A percentile compares a stretch with the other conserved stretches of the same genome.
Evolutionary conservation across 306 rosid species (phyloP).

Genomic region (Fragaria ananassa): DNA sequence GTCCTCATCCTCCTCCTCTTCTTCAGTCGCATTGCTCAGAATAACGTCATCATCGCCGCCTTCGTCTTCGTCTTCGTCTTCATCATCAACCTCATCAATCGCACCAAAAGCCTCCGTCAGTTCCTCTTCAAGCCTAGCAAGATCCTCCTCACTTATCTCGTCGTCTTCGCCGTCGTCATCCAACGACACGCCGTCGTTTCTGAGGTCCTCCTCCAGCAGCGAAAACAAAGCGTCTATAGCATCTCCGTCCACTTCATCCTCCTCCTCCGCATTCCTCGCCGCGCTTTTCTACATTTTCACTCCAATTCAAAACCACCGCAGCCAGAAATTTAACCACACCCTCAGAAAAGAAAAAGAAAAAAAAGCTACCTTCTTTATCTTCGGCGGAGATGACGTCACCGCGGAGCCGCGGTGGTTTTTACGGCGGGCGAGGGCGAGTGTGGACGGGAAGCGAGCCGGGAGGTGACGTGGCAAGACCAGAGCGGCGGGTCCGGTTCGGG

Average conservation of each 20-base stretch:
- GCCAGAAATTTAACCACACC: neutral
- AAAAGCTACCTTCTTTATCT: constrained; percentile 50
- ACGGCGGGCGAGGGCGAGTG: constrained; percentile 40
- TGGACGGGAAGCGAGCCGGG: constrained; percentile 33
- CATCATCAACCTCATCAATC: constrained; percentile 25
- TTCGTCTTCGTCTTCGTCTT: neutral
- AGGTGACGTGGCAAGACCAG: constrained; percentile 37
- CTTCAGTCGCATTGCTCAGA: neutral
- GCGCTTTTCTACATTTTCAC: constrained; percentile 30
- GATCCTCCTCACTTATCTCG: constrained; percentile 50
- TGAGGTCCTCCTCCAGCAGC: constrained; percentile 80
- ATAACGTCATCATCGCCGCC: constrained; percentile 15
- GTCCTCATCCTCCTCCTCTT: constrained; percentile 5
- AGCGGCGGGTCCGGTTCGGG: constrained; percentile 18
- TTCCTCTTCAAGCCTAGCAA: constrained; percentile 59
- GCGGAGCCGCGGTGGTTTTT: constrained; percentile 25
- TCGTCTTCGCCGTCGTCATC: constrained; percentile 40
- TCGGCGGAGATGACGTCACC: constrained; percentile 36
- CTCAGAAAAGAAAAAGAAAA: neutral
- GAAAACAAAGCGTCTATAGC: constrained; percentile 75
- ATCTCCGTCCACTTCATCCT: constrained; percentile 52
- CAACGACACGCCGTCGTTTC: constrained; percentile 47
- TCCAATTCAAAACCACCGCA: neutral
- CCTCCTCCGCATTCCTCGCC: constrained; percentile 27
- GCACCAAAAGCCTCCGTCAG: constrained; percentile 47